A percentile compares a stretch with the other conserved stretches of the same genome.
phyloP scores from a whole-genome alignment of 306 rosid genomes.

The Cercis canadensis region DNA sequence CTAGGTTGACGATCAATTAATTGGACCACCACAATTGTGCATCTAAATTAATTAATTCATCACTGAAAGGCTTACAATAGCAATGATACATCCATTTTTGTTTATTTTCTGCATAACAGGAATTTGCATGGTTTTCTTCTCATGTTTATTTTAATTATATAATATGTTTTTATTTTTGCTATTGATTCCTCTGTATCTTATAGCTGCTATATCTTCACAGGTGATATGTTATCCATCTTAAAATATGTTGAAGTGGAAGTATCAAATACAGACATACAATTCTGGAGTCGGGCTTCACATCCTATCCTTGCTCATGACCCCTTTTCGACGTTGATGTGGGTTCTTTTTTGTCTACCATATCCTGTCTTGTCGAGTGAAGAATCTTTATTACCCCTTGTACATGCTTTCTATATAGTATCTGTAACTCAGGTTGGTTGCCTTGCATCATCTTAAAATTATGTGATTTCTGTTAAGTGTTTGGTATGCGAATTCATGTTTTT shows the following conservation, averaged over 20 bases:
- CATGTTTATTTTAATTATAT: neutral
- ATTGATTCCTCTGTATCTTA: conserved; percentile 23
- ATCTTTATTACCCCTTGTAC: conserved; percentile 80
- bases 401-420: conserved; percentile 79
- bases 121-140: conserved; percentile 17
- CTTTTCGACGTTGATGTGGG: conserved; percentile 95
- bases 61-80: too few relatives aligned
- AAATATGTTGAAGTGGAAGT: conserved; percentile 54
- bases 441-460: conserved; percentile 22
- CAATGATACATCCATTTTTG: neutral
- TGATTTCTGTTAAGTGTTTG: conserved; percentile 15
- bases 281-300: conserved; percentile 84
- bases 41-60: too few relatives aligned
- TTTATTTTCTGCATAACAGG: neutral
- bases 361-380: conserved; percentile 84
- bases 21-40: too few relatives aligned
- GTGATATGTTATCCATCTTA: conserved; percentile 58
- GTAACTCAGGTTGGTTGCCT: conserved; percentile 75
- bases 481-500: conserved; percentile 1
- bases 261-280: conserved; percentile 59
- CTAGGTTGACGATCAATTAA: too few relatives aligned
- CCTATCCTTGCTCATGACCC: conserved; percentile 88
- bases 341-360: conserved; percentile 85
- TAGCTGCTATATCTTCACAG: conserved; percentile 50
- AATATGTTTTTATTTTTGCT: conserved; percentile 1